These are phyloP conservation scores for Calonectria pteridis DNA, from an alignment of 2,329 filamentous ascomycete species.

Conservation along the genomic window DNA sequence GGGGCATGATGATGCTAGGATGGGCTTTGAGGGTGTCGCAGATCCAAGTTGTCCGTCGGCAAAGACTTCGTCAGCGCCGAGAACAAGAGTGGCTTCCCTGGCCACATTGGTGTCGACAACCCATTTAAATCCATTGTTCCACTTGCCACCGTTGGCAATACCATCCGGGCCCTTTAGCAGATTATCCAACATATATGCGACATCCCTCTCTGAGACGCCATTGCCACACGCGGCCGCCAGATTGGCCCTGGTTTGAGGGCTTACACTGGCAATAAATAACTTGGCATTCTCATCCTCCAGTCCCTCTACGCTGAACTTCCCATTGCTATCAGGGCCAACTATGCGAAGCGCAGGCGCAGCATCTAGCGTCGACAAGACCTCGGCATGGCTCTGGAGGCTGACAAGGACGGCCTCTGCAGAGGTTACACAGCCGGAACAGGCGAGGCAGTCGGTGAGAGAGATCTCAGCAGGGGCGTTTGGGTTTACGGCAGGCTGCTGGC, in stretches of 20 bases:
- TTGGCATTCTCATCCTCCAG: slow-evolving; percentile 72
- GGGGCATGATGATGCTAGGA: slow-evolving; percentile 91
- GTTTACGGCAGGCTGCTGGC: slow-evolving; percentile 71
- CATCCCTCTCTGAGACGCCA: slow-evolving; percentile 77
- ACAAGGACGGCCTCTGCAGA: slow-evolving; percentile 98
- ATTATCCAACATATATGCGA: slow-evolving; percentile 85
- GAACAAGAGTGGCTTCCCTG: slow-evolving; percentile 84
- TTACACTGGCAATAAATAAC: slow-evolving; percentile 92
- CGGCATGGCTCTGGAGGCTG: slow-evolving; percentile 91
- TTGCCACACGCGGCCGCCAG: slow-evolving; percentile 86
- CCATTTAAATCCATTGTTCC: slow-evolving; percentile 86
- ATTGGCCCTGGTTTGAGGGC: slow-evolving; percentile 90
- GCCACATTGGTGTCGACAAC: slow-evolving; percentile 90
- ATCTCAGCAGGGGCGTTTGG: slow-evolving; percentile 85
- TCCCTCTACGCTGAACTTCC: slow-evolving; percentile 59
- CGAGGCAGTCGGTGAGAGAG: slow-evolving; percentile 95
- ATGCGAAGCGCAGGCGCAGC: slow-evolving; percentile 65
- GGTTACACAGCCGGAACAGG: slow-evolving; percentile 97
- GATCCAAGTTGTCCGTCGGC: slow-evolving; percentile 41
- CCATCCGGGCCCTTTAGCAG: slow-evolving; percentile 78
- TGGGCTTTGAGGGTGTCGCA: slow-evolving; percentile 60
- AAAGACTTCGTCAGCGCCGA: slow-evolving; percentile 80
- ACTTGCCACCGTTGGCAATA: slow-evolving; percentile 75
- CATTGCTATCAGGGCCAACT: slow-evolving; percentile 47
- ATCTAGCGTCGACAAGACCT: slow-evolving; percentile 88